A percentile compares a stretch with the other conserved stretches of the same genome.
Evolutionary conservation across 2,329 filamentous ascomycete genomes (phyloP).

Genomic region (Ilyonectria robusta): DNA sequence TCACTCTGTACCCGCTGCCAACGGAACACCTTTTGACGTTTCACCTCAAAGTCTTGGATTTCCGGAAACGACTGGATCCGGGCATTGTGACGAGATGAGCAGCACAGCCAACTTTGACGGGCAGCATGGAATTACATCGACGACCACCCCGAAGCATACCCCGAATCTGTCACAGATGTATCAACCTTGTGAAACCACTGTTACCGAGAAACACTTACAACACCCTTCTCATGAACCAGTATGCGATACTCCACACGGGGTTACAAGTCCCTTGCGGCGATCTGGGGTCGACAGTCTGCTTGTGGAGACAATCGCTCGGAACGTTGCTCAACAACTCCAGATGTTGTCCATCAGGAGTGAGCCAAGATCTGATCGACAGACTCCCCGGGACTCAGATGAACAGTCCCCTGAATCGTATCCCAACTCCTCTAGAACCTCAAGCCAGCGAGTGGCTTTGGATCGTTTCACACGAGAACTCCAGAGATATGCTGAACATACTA

Average conservation of each 20-base stretch:
- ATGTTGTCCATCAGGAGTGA: slow-evolving; percentile 52
- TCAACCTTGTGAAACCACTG: neutral
- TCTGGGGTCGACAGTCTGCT: slow-evolving; percentile 55
- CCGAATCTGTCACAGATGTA: neutral
- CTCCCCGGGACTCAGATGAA: neutral
- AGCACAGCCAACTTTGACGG: neutral
- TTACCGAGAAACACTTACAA: neutral
- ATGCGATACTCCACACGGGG: slow-evolving; percentile 32
- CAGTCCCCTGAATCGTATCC: slow-evolving; percentile 15
- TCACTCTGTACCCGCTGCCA: neutral
- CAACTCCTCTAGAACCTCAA: slow-evolving; percentile 59
- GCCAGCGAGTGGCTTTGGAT: slow-evolving; percentile 59
- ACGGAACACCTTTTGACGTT: neutral
- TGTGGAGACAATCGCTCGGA: slow-evolving; percentile 62
- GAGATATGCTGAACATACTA: slow-evolving; percentile 52
- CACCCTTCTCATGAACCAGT: slow-evolving; percentile 16
- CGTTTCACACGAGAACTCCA: slow-evolving; percentile 52
- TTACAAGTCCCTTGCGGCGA: slow-evolving; percentile 46
- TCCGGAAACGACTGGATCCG: neutral
- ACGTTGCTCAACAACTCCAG: slow-evolving; percentile 61
- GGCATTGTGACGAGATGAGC: neutral
- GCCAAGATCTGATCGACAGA: neutral
- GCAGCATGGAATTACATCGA: neutral
- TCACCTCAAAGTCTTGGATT: slow-evolving; percentile 1
- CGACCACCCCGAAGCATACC: no score